Evolutionary conservation across 2,329 filamentous ascomycete genomes (phyloP).

Genomic region (Aspergillus proliferans): DNA sequence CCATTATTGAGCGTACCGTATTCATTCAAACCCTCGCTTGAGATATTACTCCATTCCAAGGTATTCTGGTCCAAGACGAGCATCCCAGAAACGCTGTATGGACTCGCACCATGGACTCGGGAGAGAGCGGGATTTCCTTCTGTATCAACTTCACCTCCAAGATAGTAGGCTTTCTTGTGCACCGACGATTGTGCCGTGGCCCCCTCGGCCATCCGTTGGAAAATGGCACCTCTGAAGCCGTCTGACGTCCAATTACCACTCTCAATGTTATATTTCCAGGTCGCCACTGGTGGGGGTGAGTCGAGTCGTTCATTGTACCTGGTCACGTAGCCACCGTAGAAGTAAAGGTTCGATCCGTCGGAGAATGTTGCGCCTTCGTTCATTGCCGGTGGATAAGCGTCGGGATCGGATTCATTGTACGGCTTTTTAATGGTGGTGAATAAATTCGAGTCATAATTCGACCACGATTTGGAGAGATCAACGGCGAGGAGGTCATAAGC

Average conservation of each 20-base stretch:
- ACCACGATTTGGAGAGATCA: conserved; percentile 4
- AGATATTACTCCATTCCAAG: conserved; percentile 3
- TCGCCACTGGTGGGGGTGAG: conserved; percentile 2
- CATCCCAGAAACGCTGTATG: conserved; percentile 2
- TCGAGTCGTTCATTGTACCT: background rate
- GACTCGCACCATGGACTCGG: conserved; percentile 1
- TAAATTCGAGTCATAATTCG: conserved; percentile 2
- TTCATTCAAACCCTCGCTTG: conserved; percentile 1
- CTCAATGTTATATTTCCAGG: conserved; percentile 4
- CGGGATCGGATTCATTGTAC: conserved; percentile 3
- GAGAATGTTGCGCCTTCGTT: conserved; percentile 4
- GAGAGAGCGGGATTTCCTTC: conserved; percentile 3
- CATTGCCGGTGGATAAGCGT: background rate
- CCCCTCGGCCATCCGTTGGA: conserved; percentile 2
- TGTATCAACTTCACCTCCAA: conserved; percentile 1
- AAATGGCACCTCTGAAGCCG: conserved; percentile 1
- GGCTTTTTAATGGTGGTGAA: conserved; percentile 4
- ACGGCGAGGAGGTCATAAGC: conserved; percentile 4
- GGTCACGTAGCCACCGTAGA: conserved; percentile 6
- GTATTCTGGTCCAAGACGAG: conserved; percentile 1
- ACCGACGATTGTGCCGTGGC: conserved; percentile 1
- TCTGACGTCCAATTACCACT: background rate
- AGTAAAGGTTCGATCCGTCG: conserved; percentile 2
- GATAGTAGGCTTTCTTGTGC: conserved; percentile 5
- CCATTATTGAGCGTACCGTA: conserved; percentile 5